Conservation (phyloP, 305 asterid species). For the Solanum aculeatissimum region DNA sequence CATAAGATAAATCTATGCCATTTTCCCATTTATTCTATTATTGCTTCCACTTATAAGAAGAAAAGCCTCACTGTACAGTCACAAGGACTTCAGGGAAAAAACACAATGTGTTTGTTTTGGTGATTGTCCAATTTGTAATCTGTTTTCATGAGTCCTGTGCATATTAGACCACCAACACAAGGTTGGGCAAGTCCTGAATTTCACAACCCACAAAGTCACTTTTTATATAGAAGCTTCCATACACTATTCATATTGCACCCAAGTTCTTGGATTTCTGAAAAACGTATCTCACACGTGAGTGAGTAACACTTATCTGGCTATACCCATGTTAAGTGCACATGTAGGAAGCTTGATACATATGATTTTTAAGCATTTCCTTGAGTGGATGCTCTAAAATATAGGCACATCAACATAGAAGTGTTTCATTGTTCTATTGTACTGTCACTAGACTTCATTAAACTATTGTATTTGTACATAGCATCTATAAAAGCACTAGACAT, state of each 20-base stretch:
- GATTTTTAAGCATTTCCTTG: neutral
- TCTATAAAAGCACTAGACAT: neutral
- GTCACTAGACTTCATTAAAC: neutral
- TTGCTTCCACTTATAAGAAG: neutral
- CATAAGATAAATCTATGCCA: neutral
- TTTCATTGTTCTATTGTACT: neutral
- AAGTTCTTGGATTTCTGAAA: neutral
- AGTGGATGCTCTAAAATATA: neutral
- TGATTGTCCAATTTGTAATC: neutral
- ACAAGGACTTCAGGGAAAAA: neutral
- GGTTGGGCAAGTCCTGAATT: neutral
- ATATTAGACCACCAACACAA: neutral
- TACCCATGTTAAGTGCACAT: neutral
- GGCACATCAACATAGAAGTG: neutral
- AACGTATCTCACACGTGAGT: neutral
- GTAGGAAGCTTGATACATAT: neutral
- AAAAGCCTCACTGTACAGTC: neutral
- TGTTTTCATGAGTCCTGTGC: neutral
- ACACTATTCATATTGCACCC: neutral
- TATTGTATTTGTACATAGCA: neutral
- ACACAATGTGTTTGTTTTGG: neutral
- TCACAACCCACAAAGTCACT: neutral
- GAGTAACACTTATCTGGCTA: neutral
- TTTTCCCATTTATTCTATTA: neutral
- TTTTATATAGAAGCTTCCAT: neutral